phyloP scores from a whole-genome alignment of 192 early-diverging fungal species.

The Coemansia sp. region DNA sequence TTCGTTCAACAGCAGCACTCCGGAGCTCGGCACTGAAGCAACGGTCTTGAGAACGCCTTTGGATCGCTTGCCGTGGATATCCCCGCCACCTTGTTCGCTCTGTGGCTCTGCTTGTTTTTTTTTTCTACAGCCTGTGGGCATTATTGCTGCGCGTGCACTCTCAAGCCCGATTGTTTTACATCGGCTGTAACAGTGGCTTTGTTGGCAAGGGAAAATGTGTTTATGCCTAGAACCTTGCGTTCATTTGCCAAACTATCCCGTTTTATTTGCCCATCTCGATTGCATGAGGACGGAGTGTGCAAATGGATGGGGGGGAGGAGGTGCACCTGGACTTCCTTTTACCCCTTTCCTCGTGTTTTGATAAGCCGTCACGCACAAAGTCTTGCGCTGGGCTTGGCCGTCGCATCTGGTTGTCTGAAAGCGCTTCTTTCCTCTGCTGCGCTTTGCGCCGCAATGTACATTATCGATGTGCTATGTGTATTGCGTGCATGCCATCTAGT shows the following conservation, averaged over 20 bases:
- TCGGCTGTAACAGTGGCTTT: background rate
- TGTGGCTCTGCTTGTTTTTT: background rate
- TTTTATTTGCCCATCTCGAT: background rate
- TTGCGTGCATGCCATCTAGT: too few species aligned
- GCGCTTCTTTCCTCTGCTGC: background rate
- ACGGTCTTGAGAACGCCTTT: background rate
- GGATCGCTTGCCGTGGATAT: background rate
- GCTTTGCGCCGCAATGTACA: too few species aligned
- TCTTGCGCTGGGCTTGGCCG: too few species aligned
- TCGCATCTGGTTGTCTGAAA: background rate
- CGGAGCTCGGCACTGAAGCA: too few species aligned
- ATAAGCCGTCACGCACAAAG: background rate
- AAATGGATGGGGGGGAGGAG: background rate
- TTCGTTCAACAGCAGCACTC: background rate
- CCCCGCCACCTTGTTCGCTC: background rate
- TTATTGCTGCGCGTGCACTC: background rate
- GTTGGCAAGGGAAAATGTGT: background rate
- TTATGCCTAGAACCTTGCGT: background rate
- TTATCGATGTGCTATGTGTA: background rate
- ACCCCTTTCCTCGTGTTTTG: background rate
- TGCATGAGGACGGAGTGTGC: background rate
- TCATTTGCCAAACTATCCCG: background rate
- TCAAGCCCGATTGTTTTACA: background rate
- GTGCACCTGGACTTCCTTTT: background rate
- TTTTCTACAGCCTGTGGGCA: background rate